A percentile compares a stretch with the other conserved stretches of the same genome.
These are phyloP conservation scores for Lobosporangium transversale DNA, from an alignment of 192 early-diverging fungal species.

Conservation along the genomic window DNA sequence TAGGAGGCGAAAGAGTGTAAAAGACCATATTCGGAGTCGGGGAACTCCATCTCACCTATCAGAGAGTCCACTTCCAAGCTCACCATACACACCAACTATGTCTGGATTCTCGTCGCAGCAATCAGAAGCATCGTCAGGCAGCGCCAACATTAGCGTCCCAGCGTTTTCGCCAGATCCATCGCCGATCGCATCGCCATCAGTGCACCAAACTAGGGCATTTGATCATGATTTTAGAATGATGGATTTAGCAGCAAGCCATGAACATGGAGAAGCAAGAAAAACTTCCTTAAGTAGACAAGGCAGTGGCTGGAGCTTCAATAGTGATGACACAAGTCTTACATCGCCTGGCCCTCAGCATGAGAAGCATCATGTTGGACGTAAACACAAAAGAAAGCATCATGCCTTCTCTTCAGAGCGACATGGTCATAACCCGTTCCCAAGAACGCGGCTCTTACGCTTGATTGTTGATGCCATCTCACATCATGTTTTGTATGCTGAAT, in stretches of 20 bases:
- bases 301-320: slow-evolving; percentile 47
- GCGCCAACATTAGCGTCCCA: slow-evolving; percentile 1
- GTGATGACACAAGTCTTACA: slow-evolving; percentile 38
- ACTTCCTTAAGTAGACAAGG: slow-evolving; percentile 38
- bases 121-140: neutral
- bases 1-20: slow-evolving; percentile 32
- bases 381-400: slow-evolving; percentile 26
- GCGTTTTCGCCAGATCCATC: slow-evolving; percentile 34
- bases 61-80: slow-evolving; percentile 26
- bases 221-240: neutral
- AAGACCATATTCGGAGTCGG: slow-evolving; percentile 9
- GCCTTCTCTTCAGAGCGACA: slow-evolving; percentile 28
- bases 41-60: slow-evolving; percentile 1
- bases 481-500: slow-evolving; percentile 62
- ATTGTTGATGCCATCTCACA: slow-evolving; percentile 66
- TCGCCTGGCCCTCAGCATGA: slow-evolving; percentile 32
- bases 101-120: slow-evolving; percentile 15
- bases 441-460: slow-evolving; percentile 57
- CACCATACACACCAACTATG: slow-evolving; percentile 23
- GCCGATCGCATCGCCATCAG: slow-evolving; percentile 23
- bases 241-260: slow-evolving; percentile 2
- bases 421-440: slow-evolving; percentile 46
- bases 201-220: slow-evolving; percentile 7
- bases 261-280: no score
- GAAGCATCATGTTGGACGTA: slow-evolving; percentile 15